Evolutionary conservation across 2,329 filamentous ascomycete species (phyloP), one percentile per base, ranked within the genome.

Genomic region (Pseudogymnoascus sp.): DNA sequence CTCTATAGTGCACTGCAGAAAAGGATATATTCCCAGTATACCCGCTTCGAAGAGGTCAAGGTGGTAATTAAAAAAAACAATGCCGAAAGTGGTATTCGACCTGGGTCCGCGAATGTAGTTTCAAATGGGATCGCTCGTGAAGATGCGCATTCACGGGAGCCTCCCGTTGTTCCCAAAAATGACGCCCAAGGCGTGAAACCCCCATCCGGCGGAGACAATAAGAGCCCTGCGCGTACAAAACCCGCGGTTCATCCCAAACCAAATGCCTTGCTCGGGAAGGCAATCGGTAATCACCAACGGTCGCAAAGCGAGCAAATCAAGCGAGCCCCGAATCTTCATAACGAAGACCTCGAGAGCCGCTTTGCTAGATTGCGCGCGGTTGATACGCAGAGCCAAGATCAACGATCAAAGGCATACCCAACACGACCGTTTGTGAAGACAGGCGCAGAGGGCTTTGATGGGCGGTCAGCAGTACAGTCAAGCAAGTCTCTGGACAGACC

Each of bases 221-320:
- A 84, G 79, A 65, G 81, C 81, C 1, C 64, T 56, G 43, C 65
- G 59, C 64, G 66, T 49, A 66, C 68, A 62, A 72, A 72, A 65
- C 75, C 78, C 8, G 67, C 71, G 3, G 76, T 88, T 7, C 84
- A 86, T 23, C 88, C 88, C 2, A 91, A 91, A 67, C 89, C 89
- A 0, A 79, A 85, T 61, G 81, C 82, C 3, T 77, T 91, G 2
- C 85, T 88, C 68, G 87, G 87, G 1, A 85, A 86, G 43, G 77
- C 81, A 3, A 72, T 88, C 14, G 75, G 76, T 18, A 70, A 77
- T n/a, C 73, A 69, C 12, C 63, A 66, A 8, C 46, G 25, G 11
- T 59, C 68, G 46, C 66, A 21, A 64, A 62, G 31, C n/a, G 37
- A 46, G 62, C 62, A 36, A 49, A 71, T 69, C 31, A 67, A 66